Base-by-base conservation (phyloP, 192 early-diverging fungal genomes). In the Rhizophagus clarus region DNA sequence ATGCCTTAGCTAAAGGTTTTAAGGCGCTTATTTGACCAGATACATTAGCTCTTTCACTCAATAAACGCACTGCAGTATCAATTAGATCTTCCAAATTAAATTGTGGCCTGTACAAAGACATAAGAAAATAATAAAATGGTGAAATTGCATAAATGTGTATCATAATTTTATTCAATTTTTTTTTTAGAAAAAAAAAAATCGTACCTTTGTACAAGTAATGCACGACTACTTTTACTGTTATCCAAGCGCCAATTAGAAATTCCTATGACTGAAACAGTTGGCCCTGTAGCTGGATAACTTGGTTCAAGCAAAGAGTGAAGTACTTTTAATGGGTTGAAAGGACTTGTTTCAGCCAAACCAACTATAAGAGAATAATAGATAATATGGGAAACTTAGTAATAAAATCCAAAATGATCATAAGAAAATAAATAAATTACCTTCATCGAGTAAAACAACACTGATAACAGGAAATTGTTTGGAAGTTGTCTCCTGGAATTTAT, bases 381-480 rank as follows among this genome's bases (percentile, higher is more conserved):
- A 2, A 4, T 4, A 2, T 3, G 0, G 17, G 4, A 0, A 51
- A 51, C 4, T 17, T 20, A 15, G 0, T 20, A 51, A 14, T 4
- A 1, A 15, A n/a, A n/a, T n/a, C n/a, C n/a, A n/a, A n/a, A n/a
- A n/a, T n/a, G n/a, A n/a, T n/a, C n/a, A n/a, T n/a, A n/a, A 49
- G 12, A 4, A 17, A 17, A 51, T 51, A 15, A 15, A 42, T 0
- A 12, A 45, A 22, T 22, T 4, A 77, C 40, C 24, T 6, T 80
- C n/a, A 77, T 34, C 79, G 47, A 80, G 79, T 29, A 80, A 47
- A 69, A 80, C 79, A 24, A 80, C 79, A 28, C 74, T 72, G 42
- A 32, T 49, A 20, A 56, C 51, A 17, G 68, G 68, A 17, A 80
- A 80, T 51, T 72, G 34, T 32, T 61, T 17, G 14, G 70, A 72